A percentile compares a stretch with the other conserved stretches of the same genome.
Evolutionary conservation across 2,329 filamentous ascomycete genomes (phyloP).

Genomic region (Venturia asperata): DNA sequence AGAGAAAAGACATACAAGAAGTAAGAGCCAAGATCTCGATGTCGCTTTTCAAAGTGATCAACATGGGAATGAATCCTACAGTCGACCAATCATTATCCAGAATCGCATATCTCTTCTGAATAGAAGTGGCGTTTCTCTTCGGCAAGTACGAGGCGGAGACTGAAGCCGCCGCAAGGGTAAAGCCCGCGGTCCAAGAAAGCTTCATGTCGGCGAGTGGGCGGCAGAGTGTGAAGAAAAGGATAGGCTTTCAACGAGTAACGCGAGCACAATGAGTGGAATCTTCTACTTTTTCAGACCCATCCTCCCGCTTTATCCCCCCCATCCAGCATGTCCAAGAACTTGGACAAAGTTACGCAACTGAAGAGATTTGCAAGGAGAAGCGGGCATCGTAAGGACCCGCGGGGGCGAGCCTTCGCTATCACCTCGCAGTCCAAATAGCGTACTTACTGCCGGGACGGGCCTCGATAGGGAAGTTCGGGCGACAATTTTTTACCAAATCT

Average conservation of each 20-base stretch:
- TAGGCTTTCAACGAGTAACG: background rate
- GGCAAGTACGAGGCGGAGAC: background rate
- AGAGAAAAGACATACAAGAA: conserved; percentile 31
- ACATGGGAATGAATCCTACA: conserved; percentile 38
- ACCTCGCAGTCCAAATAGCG: background rate
- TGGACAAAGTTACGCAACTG: background rate
- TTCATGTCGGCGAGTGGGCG: background rate
- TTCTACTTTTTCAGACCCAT: background rate
- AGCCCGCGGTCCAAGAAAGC: background rate
- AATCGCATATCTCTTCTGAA: conserved; percentile 30
- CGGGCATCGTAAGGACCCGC: background rate
- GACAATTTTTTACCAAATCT: background rate
- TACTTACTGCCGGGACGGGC: background rate
- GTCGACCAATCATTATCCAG: conserved; percentile 44
- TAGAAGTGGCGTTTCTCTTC: background rate
- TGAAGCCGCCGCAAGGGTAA: conserved; percentile 9
- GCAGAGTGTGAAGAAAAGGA: background rate
- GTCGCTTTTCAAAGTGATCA: conserved; percentile 39
- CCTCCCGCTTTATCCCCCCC: background rate
- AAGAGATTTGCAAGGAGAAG: background rate
- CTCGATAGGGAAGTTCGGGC: background rate
- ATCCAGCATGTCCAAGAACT: background rate
- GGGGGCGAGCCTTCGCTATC: background rate
- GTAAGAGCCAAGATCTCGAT: conserved; percentile 40
- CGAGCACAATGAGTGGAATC: background rate